Percentiles rank a stretch among this genome's conserved stretches.
phyloP scores from a whole-genome alignment of 2,329 filamentous ascomycete species.

The Ophiocordyceps unilateralis region DNA sequence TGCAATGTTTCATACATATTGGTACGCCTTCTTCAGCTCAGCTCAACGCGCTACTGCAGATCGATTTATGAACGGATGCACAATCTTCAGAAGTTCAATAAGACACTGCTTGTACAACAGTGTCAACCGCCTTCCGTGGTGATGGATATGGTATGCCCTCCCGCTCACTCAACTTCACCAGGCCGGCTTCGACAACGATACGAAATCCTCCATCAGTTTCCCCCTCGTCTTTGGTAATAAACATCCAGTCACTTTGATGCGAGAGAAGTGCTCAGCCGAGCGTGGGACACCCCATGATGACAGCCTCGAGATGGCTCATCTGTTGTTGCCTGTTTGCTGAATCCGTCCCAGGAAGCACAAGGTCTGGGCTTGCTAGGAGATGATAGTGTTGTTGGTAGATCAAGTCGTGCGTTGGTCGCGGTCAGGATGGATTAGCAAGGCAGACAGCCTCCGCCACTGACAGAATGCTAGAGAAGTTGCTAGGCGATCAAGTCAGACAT shows the following conservation, averaged over 20 bases:
- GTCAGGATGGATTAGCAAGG: constrained; percentile 22
- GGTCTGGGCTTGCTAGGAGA: constrained; percentile 14
- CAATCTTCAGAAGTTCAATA: background rate
- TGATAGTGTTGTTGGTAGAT: constrained; percentile 10
- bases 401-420: constrained; percentile 19
- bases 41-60: too few relatives aligned
- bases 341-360: constrained; percentile 1
- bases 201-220: background rate
- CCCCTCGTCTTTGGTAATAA: constrained; percentile 8
- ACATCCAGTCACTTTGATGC: constrained; percentile 21
- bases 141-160: constrained; percentile 9
- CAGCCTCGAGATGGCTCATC: constrained; percentile 18
- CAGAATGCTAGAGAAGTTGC: constrained; percentile 15
- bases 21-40: too few relatives aligned
- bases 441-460: constrained; percentile 24
- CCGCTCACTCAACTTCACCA: constrained; percentile 11
- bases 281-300: constrained; percentile 21
- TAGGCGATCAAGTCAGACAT: background rate
- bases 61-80: too few relatives aligned
- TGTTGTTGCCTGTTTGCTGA: constrained; percentile 13
- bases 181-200: constrained; percentile 12
- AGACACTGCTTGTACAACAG: background rate
- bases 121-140: constrained; percentile 7
- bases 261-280: constrained; percentile 25
- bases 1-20: too few relatives aligned